A percentile compares a stretch with the other conserved stretches of the same genome.
Conservation (phyloP, 495 filamentous ascomycete species). For the Trichoderma reesei region DNA sequence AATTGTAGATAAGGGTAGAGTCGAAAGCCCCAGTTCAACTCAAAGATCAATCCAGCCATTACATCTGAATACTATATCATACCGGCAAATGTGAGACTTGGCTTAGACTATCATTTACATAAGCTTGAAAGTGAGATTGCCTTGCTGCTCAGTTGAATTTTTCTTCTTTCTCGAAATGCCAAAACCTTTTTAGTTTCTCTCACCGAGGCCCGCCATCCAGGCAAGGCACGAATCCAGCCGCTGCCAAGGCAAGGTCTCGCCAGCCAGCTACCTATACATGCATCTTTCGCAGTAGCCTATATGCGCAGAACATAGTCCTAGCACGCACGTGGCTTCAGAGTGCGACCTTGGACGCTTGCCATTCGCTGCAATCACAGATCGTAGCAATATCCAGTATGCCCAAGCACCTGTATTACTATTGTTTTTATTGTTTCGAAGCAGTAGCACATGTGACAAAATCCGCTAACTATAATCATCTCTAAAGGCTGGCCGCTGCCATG, state of each 20-base stretch:
- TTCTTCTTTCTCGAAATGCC: neutral
- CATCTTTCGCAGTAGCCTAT: neutral
- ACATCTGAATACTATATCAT: no score
- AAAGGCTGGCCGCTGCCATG: no score
- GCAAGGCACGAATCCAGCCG: neutral
- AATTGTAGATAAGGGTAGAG: no score
- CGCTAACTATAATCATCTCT: no score
- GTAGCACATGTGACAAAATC: no score
- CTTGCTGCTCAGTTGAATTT: neutral
- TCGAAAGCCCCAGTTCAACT: no score
- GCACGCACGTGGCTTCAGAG: neutral
- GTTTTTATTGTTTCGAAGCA: no score
- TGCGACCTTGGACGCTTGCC: neutral
- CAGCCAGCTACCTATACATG: neutral
- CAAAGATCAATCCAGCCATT: no score
- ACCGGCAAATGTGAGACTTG: neutral
- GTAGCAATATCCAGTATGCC: neutral
- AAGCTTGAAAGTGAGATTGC: neutral
- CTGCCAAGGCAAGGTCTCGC: neutral
- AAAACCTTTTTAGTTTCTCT: neutral
- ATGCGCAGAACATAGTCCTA: neutral
- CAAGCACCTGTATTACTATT: no score
- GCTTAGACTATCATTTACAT: neutral
- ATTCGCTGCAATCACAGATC: neutral
- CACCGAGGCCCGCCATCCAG: neutral